These are phyloP conservation scores for Verticillium alfalfae DNA, from an alignment of 2,329 filamentous ascomycete species.

Conservation along the genomic window DNA sequence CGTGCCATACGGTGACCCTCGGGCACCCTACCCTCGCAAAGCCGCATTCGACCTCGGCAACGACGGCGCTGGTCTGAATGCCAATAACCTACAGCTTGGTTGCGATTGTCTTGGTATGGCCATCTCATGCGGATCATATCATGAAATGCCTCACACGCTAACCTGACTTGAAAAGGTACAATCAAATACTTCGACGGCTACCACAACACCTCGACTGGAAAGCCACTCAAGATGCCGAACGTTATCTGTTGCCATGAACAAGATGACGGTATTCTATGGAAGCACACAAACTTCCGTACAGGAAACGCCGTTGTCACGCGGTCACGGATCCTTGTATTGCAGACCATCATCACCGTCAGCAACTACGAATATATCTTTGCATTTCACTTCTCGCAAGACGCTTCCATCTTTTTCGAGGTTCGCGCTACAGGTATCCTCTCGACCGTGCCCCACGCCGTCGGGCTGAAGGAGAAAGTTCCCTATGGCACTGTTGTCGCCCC, in stretches of 20 bases:
- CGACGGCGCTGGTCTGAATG: too few relatives aligned
- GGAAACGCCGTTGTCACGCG: slow-evolving; percentile 52
- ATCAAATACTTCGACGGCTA: too few relatives aligned
- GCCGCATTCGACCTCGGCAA: too few relatives aligned
- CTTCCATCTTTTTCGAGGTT: slow-evolving; percentile 26
- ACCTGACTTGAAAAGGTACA: too few relatives aligned
- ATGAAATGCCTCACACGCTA: too few relatives aligned
- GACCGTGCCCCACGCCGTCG: slow-evolving; percentile 41
- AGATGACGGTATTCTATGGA: slow-evolving; percentile 55
- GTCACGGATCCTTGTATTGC: slow-evolving; percentile 54
- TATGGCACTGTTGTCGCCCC: slow-evolving; percentile 61
- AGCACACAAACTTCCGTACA: slow-evolving; percentile 59
- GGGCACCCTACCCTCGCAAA: too few relatives aligned
- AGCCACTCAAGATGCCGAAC: slow-evolving; percentile 24
- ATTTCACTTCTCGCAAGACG: slow-evolving; percentile 47
- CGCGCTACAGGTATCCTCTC: slow-evolving; percentile 37
- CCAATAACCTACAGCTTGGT: too few relatives aligned
- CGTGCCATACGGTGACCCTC: too few relatives aligned
- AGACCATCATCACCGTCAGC: slow-evolving; percentile 59
- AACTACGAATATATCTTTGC: slow-evolving; percentile 56
- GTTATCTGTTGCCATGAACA: slow-evolving; percentile 34
- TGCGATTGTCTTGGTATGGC: too few relatives aligned
- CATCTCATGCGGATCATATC: too few relatives aligned
- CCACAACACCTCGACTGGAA: slow-evolving; percentile 11
- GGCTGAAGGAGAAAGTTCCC: slow-evolving; percentile 19